Evolutionary conservation across 805 yeast species (phyloP).

Genomic region (Deakozyma indianensis): DNA sequence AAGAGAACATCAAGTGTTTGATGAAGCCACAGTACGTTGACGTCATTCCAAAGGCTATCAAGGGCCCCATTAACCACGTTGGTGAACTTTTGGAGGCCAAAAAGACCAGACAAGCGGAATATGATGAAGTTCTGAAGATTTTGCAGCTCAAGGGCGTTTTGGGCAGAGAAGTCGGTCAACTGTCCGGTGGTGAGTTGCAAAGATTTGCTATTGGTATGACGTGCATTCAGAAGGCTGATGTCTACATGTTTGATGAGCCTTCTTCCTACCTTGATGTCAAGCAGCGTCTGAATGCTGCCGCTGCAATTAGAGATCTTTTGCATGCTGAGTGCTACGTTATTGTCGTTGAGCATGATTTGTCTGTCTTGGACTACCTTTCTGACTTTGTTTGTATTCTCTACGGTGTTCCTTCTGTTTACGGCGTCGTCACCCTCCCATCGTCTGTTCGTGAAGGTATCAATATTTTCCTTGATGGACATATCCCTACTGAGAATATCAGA

Average conservation of each 20-base stretch:
- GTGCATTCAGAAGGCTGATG: slow-evolving; percentile 86
- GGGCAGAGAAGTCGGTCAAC: slow-evolving; percentile 75
- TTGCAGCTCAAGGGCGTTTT: slow-evolving; percentile 66
- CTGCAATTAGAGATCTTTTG: slow-evolving; percentile 76
- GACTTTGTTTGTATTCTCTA: slow-evolving; percentile 93
- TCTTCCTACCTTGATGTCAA: slow-evolving; percentile 96
- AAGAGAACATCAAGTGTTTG: slow-evolving; percentile 89
- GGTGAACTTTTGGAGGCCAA: slow-evolving; percentile 69
- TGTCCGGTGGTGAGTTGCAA: slow-evolving; percentile 98
- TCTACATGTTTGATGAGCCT: slow-evolving; percentile 99
- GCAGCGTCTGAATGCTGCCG: slow-evolving; percentile 96
- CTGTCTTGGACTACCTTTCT: slow-evolving; percentile 91
- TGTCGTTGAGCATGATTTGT: slow-evolving; percentile 97
- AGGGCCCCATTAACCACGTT: slow-evolving; percentile 71
- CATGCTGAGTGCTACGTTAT: slow-evolving; percentile 67
- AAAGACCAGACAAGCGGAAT: slow-evolving; percentile 55
- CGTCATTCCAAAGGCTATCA: slow-evolving; percentile 90
- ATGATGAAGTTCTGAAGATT: slow-evolving; percentile 47
- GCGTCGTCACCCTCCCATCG: slow-evolving; percentile 93
- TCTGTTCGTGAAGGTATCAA: slow-evolving; percentile 99
- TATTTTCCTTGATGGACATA: slow-evolving; percentile 95
- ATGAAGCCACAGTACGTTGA: slow-evolving; percentile 98
- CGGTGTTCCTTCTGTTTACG: slow-evolving; percentile 97
- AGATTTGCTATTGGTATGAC: slow-evolving; percentile 97
- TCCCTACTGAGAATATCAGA: slow-evolving; percentile 92